Evolutionary conservation across 768 basidiomycete genomes (phyloP).

Genomic region (Xerocomus spinulosus): DNA sequence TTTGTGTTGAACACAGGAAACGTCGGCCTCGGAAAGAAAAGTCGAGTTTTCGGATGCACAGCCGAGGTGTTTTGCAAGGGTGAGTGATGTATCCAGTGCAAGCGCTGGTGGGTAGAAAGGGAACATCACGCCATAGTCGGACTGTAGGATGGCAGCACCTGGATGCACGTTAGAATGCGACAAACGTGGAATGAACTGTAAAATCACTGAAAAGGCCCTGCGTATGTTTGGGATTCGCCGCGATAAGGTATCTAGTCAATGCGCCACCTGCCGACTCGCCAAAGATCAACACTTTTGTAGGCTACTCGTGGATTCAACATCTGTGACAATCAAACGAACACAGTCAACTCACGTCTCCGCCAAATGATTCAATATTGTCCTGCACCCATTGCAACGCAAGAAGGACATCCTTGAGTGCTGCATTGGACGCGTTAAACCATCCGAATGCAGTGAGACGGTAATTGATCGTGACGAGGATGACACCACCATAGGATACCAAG

Average conservation of each 20-base stretch:
- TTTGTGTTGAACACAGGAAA: constrained; percentile 3
- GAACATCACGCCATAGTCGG: constrained; percentile 10
- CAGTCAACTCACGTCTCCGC: constrained; percentile 30
- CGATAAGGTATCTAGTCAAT: constrained; percentile 15
- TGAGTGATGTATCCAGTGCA: constrained; percentile 12
- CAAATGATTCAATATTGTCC: constrained; percentile 33
- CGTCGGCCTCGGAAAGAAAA: background rate
- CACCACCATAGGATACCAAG: constrained; percentile 22
- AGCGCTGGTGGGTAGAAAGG: constrained; percentile 14
- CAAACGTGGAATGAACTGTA: background rate
- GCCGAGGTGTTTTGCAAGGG: constrained; percentile 12
- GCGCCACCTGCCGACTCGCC: constrained; percentile 20
- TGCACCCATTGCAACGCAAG: constrained; percentile 36
- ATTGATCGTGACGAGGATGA: constrained; percentile 23
- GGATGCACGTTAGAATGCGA: background rate
- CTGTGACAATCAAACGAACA: background rate
- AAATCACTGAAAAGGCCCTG: constrained; percentile 17
- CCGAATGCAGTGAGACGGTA: constrained; percentile 19
- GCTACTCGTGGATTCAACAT: background rate
- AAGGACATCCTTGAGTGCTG: constrained; percentile 28
- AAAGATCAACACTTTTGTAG: constrained; percentile 15
- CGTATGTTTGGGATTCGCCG: constrained; percentile 14
- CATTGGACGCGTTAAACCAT: constrained; percentile 25
- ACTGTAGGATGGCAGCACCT: constrained; percentile 16
- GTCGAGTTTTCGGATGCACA: constrained; percentile 16